Evolutionary conservation across 129 eudicot genomes (phyloP).

Genomic region (Tanacetum coccineum): DNA sequence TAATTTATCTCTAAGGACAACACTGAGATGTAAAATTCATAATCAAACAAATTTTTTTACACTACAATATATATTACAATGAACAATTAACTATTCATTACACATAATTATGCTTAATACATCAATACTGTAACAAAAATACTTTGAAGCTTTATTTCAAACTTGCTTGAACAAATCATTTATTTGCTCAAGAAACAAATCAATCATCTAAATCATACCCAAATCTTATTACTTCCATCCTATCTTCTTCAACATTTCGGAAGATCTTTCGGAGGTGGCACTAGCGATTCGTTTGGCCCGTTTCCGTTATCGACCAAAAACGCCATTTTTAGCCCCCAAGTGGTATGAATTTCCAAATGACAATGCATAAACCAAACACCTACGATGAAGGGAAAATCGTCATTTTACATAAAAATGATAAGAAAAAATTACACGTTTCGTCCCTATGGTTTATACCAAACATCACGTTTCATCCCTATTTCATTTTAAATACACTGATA

Average conservation of each 20-base stretch:
- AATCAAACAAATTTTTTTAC: too few relatives aligned
- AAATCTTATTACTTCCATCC: too few relatives aligned
- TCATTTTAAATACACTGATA: too few relatives aligned
- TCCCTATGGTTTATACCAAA: too few relatives aligned
- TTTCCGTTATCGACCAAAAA: slow-evolving; percentile 78
- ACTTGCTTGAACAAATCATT: slow-evolving; percentile 31
- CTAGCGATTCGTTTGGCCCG: slow-evolving; percentile 66
- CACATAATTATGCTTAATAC: background rate
- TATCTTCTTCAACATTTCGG: slow-evolving; percentile 48
- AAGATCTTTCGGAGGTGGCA: slow-evolving; percentile 86
- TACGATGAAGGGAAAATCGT: slow-evolving; percentile 18
- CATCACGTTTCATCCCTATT: too few relatives aligned
- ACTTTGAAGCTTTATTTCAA: slow-evolving; percentile 17
- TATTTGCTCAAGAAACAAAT: slow-evolving; percentile 38
- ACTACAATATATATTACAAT: too few relatives aligned
- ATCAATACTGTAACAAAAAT: slow-evolving; percentile 7
- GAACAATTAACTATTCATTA: background rate
- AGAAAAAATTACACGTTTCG: too few relatives aligned
- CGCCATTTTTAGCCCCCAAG: slow-evolving; percentile 89
- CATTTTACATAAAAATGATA: too few relatives aligned
- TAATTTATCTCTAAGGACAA: too few relatives aligned
- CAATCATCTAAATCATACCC: slow-evolving; percentile 8
- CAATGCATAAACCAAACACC: slow-evolving; percentile 97
- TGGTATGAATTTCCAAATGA: slow-evolving; percentile 78
- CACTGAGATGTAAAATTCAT: too few relatives aligned